These are phyloP conservation scores for Calycina herbarum DNA, from an alignment of 2,329 filamentous ascomycete genomes.

Conservation along the genomic window DNA sequence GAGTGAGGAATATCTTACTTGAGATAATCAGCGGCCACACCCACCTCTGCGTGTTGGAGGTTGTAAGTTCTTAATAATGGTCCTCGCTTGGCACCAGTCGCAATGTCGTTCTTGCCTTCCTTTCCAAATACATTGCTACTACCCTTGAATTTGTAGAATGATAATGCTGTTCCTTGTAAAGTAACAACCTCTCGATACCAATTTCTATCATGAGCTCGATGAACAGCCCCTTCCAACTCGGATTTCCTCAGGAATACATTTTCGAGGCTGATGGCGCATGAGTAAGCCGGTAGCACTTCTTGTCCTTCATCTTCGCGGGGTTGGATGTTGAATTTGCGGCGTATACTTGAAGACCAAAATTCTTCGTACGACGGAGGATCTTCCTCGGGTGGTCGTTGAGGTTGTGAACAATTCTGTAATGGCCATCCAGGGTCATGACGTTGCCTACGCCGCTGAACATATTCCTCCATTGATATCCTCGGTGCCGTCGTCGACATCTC, in stretches of 20 bases:
- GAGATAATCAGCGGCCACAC: constrained; percentile 70
- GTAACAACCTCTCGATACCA: constrained; percentile 65
- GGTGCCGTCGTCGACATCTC: constrained; percentile 4
- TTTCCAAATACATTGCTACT: constrained; percentile 50
- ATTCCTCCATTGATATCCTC: constrained; percentile 10
- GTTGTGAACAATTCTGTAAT: not conserved
- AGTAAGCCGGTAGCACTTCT: constrained; percentile 56
- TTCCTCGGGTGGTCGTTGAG: not conserved
- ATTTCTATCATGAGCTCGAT: constrained; percentile 60
- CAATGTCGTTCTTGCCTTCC: constrained; percentile 50
- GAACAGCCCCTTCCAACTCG: constrained; percentile 65
- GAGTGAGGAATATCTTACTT: constrained; percentile 53
- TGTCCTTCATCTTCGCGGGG: constrained; percentile 42
- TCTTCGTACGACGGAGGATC: constrained; percentile 12
- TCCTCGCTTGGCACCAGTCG: constrained; percentile 52
- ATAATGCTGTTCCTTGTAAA: constrained; percentile 68
- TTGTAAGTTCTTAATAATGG: constrained; percentile 67
- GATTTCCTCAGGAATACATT: constrained; percentile 62
- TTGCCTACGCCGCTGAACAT: constrained; percentile 9
- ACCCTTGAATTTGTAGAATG: constrained; percentile 63
- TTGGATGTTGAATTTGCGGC: constrained; percentile 33
- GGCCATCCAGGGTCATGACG: constrained; percentile 6
- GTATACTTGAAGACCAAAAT: constrained; percentile 6
- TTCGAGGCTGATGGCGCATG: constrained; percentile 55
- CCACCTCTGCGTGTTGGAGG: constrained; percentile 72